Base-by-base conservation (phyloP, 768 basidiomycete species). In the Boletus rubroflammeus region DNA sequence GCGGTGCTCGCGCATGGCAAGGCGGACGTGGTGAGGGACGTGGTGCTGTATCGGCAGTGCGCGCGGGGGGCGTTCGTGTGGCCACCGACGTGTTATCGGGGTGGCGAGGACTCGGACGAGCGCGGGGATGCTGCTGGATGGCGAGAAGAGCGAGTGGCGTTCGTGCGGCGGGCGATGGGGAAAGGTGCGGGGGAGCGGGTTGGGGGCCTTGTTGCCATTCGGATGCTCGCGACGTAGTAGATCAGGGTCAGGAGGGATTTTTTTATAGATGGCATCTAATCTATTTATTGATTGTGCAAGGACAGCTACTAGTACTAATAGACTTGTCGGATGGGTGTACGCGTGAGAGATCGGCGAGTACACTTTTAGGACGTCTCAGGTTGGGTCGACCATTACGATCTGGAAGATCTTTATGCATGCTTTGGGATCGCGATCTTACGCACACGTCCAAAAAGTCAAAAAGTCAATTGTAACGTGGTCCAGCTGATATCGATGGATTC, bases 21-120 rank as follows among this genome's bases (percentile, higher is more conserved):
- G 14, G 61, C 61, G 38, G 74, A 77, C 6, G 66, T 77, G 17
- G 75, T 88, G 21, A 69, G 68, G 57, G 80, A 84, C 29, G 72
- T 91, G 32, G 71, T 84, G 51, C 59, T 62, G 42, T 93, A 93
- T 70, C 74, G 72, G 28, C 87, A 88, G 66, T 63, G 57, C 28
- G 51, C 57, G 26, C 60, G 68, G 28, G 75, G 73, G 13, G 50
- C 55, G 2, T 67, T 76, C 34, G 42, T 80, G 31, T 58, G 79
- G 26, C 79, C 81, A 21, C 85, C 84, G 0, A 50, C 50, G 6
- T 88, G 86, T 61, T 84, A 81, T 62, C 71, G 70, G 34, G 62
- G 59, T 5, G 58, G 59, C 2, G 63, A 57, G 25, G 69, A 60
- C 14, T 47, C 31, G 31, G 31, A 32, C 31, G 5, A 10, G 19